Conservation (phyloP, 169 alveolate genomes). For the Cystoisospora suis region DNA sequence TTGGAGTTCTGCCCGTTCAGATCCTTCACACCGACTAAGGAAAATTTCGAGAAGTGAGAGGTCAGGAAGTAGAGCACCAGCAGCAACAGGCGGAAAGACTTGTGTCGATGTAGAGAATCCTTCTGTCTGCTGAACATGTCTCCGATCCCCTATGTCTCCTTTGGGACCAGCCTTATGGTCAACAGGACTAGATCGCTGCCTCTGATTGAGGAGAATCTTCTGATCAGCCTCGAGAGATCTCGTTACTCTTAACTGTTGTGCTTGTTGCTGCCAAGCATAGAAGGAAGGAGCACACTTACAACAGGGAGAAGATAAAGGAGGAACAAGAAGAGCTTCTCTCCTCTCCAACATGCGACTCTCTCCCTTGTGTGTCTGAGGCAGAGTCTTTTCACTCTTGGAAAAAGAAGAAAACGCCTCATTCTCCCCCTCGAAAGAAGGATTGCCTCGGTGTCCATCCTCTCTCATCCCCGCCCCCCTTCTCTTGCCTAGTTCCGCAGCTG, state of each 20-base stretch:
- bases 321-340: not conserved
- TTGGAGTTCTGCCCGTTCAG: not conserved
- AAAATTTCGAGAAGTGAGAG: not conserved
- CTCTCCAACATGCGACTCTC: no score
- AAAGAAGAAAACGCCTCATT: no score
- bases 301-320: not conserved
- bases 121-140: not conserved
- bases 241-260: not conserved
- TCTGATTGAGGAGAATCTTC: no score
- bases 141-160: not conserved
- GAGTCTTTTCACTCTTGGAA: no score
- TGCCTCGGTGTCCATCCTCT: no score
- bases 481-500: no score
- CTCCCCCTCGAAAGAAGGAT: no score
- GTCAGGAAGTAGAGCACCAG: not conserved
- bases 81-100: not conserved
- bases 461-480: no score
- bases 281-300: not conserved
- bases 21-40: not conserved
- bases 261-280: slow-evolving; percentile 36
- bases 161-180: not conserved
- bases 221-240: no score
- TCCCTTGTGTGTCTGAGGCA: no score
- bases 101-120: not conserved
- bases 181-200: not conserved